Evolutionary conservation across 2,329 filamentous ascomycete species (phyloP), one percentile per base, ranked within the genome.

Genomic region (Trichoderma arundinaceum): DNA sequence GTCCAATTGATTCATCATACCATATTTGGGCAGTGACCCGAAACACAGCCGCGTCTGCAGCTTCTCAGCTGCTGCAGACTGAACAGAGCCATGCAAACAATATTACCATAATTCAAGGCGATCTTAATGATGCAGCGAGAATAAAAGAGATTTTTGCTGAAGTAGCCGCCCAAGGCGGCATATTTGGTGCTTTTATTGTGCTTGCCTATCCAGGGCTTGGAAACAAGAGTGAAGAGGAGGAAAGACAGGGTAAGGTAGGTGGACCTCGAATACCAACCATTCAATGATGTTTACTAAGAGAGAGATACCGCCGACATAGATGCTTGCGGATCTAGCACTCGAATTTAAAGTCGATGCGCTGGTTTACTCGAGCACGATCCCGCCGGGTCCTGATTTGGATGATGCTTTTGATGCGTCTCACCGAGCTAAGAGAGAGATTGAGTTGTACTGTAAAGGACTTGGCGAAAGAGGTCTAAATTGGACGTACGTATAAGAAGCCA

Each of bases 361-460:
- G 1, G 63, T 65, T 32, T 65, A 65, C 39, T 65, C 63, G 7
- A 65, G 63, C 12, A 53, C 63, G 13, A 65, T 65, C 5, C 63
- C 54, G 4, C 63, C 63, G 1, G 56, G 54, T 6, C 54, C 39
- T 10, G 46, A 46, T 15, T 35, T 19, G 13, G 38, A 38, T 10
- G 57, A 65, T 28, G 44, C 48, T 1, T n/a, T 43, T 38, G 63
- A 65, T 17, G 54, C 44, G 1, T 65, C 63, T 19, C 63, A 60
- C 15, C 44, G 41, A 44, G 19, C 63, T 3, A 65, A 65, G 46
- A 32, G 56, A 6, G 54, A 53, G 1, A 61, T 65, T n/a, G 63
- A 65, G 46, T 9, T 46, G 5, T 61, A 65, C 10, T 51, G 56
- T 22, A 61, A 62, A 12, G 9, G 10, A 1, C 48, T 65, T 22